Evolutionary conservation across 75 land plant genomes (phyloP).

Genomic region (Larix kaempferi): DNA sequence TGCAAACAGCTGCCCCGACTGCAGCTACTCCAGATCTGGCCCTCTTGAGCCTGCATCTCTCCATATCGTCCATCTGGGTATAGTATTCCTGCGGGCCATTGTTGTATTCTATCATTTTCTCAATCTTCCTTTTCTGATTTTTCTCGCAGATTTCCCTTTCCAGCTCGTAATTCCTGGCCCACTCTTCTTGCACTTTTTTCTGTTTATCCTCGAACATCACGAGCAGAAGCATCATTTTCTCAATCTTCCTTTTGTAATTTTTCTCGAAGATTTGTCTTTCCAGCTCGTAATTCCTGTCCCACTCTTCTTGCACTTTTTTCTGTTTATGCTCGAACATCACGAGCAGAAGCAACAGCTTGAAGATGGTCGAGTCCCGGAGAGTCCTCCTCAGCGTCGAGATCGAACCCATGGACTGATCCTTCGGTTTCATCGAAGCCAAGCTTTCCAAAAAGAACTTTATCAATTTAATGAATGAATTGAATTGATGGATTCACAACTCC

Average conservation of each 20-base stretch:
- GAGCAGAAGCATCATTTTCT: slow-evolving; percentile 14
- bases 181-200: slow-evolving; percentile 32
- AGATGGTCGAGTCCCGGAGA: not conserved
- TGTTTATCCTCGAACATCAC: slow-evolving; percentile 31
- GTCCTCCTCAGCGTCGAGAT: too few species aligned
- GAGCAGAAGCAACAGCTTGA: slow-evolving; percentile 21
- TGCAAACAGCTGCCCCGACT: slow-evolving; percentile 36
- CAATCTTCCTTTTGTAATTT: slow-evolving; percentile 34
- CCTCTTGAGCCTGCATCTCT: slow-evolving; percentile 25
- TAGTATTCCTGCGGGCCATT: slow-evolving; percentile 36
- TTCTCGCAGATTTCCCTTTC: slow-evolving; percentile 30
- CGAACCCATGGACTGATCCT: too few species aligned
- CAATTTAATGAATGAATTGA: too few species aligned
- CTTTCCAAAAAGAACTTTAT: too few species aligned
- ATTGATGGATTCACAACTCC: too few species aligned
- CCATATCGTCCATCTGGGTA: slow-evolving; percentile 30
- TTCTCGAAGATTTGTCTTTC: slow-evolving; percentile 29
- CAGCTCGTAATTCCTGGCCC: slow-evolving; percentile 22
- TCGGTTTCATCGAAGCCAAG: too few species aligned
- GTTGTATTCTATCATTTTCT: slow-evolving; percentile 37
- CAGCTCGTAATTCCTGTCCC: slow-evolving; percentile 23
- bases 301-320: slow-evolving; percentile 32
- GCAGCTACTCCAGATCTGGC: slow-evolving; percentile 32
- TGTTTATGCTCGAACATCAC: slow-evolving; percentile 31
- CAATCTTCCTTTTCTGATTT: slow-evolving; percentile 35